Evolutionary conservation across 139 green algal species (phyloP), one percentile per base, ranked within the genome.

Genomic region (Astrephomene gubernaculifera): DNA sequence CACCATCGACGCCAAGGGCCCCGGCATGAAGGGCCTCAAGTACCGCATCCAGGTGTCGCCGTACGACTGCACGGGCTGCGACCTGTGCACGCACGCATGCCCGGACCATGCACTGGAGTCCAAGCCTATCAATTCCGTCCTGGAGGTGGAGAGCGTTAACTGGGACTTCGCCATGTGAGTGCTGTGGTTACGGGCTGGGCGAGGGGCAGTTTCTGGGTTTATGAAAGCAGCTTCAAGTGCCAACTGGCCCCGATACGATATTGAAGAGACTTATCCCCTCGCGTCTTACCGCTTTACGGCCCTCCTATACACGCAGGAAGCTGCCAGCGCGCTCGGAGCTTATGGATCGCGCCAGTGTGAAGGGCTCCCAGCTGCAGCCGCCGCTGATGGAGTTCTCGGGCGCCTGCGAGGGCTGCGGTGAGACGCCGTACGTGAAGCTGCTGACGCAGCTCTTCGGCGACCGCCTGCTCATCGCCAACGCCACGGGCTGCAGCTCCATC

Each of bases 31-130:
- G 5, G 82, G 33, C 27, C 89, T 87, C 44, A 68, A 94, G 89
- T 94, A 94, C 87, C 83, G 90, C 76, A 82, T 94, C 67, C 90
- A 94, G 90, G 91, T 94, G 29, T 93, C 91, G 1, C 91, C 90
- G 33, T 65, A 82, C 39, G 91, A 94, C 88, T 94, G 91, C 86
- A 94, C 91, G 38, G 91, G 91, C 82, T 94, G 91, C 79, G 83
- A 93, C 68, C 90, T 94, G 68, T 94, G 91, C 61, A 87, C 90
- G 70, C 85, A 91, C 71, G 91, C 85, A 17, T 94, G 91, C 78
- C 91, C 91, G 17, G 89, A 94, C 79, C 71, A 91, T 19, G 88
- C 87, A 1, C 90, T 94, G n/a, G 39, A 44, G 57, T 39, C 83
- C 9, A 70, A 43, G 64, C 87, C 91, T 21, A 86, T 92, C 27